Percentiles rank a stretch among this genome's conserved stretches.
Conservation (phyloP, 192 early-diverging fungal species). For the Entomortierella parvispora region DNA sequence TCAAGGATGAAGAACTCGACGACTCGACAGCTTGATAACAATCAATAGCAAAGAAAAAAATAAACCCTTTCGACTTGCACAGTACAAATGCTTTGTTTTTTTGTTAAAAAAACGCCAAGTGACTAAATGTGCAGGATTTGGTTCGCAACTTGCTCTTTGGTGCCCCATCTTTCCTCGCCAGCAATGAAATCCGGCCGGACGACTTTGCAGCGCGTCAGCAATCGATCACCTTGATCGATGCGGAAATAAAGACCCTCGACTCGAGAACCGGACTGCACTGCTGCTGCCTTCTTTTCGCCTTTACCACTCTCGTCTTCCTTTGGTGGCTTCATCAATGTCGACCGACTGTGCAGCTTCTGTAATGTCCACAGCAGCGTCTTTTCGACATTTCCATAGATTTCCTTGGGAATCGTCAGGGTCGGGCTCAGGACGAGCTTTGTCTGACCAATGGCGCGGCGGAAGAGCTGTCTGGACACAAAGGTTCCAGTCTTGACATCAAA, state of each 20-base stretch:
- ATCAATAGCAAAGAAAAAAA: too few relatives aligned
- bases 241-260: constrained; percentile 47
- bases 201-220: constrained; percentile 44
- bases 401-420: constrained; percentile 14
- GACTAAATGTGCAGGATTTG: neutral
- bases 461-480: constrained; percentile 39
- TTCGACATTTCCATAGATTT: constrained; percentile 23
- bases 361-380: constrained; percentile 33
- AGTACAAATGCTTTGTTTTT: too few relatives aligned
- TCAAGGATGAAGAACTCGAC: too few relatives aligned
- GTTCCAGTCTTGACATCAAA: constrained; percentile 49
- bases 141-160: constrained; percentile 43
- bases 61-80: too few relatives aligned
- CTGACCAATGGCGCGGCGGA: constrained; percentile 26
- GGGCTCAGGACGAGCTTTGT: constrained; percentile 31
- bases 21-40: too few relatives aligned
- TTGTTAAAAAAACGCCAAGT: too few relatives aligned
- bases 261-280: neutral
- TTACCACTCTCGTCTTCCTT: neutral
- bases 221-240: constrained; percentile 45
- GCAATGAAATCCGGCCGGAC: constrained; percentile 48
- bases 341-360: constrained; percentile 29
- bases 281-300: neutral
- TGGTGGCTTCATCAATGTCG: constrained; percentile 16
- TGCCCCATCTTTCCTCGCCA: constrained; percentile 45